Percentiles rank a stretch among this genome's conserved stretches.
Conservation (phyloP, 2,329 filamentous ascomycete species). For the Phaeosphaeriaceae sp. region DNA sequence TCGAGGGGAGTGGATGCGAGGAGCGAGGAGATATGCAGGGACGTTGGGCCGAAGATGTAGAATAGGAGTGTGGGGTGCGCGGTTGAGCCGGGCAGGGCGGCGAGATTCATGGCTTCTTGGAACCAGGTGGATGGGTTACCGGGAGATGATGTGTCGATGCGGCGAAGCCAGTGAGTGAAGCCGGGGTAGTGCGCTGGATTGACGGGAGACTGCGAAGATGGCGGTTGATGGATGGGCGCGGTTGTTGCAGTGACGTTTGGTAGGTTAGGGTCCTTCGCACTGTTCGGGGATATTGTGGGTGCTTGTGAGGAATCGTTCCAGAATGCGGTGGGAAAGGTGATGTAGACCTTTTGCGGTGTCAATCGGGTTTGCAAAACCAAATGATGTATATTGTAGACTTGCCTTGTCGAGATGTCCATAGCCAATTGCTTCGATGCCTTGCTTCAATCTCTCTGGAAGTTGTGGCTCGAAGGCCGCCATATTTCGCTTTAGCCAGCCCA, state of each 20-base stretch:
- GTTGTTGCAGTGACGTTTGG: slow-evolving; percentile 49
- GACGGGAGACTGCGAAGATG: slow-evolving; percentile 31
- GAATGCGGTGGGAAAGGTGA: slow-evolving; percentile 76
- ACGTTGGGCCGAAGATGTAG: slow-evolving; percentile 71
- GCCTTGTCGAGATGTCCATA: slow-evolving; percentile 78
- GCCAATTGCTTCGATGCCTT: slow-evolving; percentile 69
- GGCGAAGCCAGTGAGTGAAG: slow-evolving; percentile 79
- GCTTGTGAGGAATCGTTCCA: slow-evolving; percentile 61
- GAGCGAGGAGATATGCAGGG: slow-evolving; percentile 37
- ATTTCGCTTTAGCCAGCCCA: slow-evolving; percentile 61
- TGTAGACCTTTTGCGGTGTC: slow-evolving; percentile 45
- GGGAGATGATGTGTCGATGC: slow-evolving; percentile 66
- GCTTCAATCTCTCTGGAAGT: slow-evolving; percentile 63
- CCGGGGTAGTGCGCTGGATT: slow-evolving; percentile 59
- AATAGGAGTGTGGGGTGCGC: slow-evolving; percentile 86
- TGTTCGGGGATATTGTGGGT: slow-evolving; percentile 2
- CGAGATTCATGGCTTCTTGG: slow-evolving; percentile 79
- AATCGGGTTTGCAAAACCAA: slow-evolving; percentile 29
- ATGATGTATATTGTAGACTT: slow-evolving; percentile 5
- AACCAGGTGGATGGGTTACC: slow-evolving; percentile 72
- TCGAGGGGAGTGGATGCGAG: slow-evolving; percentile 46
- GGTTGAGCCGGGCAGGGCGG: slow-evolving; percentile 63
- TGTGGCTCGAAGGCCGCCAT: slow-evolving; percentile 63
- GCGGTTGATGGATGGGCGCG: slow-evolving; percentile 43
- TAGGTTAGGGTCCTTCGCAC: slow-evolving; percentile 18